A percentile compares a stretch with the other conserved stretches of the same genome.
These are phyloP conservation scores for Entelexis paramagnoliae DNA, from an alignment of 1,139 yeast species.

Conservation along the genomic window DNA sequence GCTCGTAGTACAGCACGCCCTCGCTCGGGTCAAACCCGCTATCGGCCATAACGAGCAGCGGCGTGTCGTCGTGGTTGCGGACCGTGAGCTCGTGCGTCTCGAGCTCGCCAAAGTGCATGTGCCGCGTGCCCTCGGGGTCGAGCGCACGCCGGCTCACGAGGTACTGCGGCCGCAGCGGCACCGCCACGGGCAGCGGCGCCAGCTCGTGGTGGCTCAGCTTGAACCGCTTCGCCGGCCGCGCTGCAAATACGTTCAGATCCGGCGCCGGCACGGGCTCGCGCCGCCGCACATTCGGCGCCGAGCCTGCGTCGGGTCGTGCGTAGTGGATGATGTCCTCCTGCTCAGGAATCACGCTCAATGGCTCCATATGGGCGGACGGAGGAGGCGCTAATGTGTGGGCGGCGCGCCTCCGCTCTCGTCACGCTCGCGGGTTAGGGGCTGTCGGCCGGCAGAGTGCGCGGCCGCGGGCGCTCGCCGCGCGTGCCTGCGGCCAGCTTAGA, in stretches of 20 bases:
- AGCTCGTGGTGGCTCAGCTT: not conserved
- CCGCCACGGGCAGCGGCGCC: not conserved
- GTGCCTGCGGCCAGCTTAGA: too few species aligned
- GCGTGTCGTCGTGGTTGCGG: not conserved
- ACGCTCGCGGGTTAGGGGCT: constrained; percentile 1
- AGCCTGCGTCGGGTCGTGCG: not conserved
- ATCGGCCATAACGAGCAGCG: not conserved
- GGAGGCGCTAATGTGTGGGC: too few species aligned
- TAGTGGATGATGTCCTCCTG: not conserved
- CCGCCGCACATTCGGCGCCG: not conserved
- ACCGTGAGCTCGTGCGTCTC: constrained; percentile 1
- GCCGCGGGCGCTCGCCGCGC: too few species aligned
- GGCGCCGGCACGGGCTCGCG: not conserved
- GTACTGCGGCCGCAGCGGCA: not conserved
- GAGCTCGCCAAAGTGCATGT: not conserved
- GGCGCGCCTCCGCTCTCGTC: too few species aligned
- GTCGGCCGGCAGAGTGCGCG: too few species aligned
- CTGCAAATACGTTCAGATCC: not conserved
- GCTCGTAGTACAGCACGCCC: not conserved
- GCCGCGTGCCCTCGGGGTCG: not conserved
- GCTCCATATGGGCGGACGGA: too few species aligned
- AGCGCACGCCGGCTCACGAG: not conserved
- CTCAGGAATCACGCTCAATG: not conserved
- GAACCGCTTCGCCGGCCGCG: not conserved
- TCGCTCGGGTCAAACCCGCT: not conserved